Conservation (phyloP, 371 early-diverging fungal species). For the Encephalitozoon intestinalis region DNA sequence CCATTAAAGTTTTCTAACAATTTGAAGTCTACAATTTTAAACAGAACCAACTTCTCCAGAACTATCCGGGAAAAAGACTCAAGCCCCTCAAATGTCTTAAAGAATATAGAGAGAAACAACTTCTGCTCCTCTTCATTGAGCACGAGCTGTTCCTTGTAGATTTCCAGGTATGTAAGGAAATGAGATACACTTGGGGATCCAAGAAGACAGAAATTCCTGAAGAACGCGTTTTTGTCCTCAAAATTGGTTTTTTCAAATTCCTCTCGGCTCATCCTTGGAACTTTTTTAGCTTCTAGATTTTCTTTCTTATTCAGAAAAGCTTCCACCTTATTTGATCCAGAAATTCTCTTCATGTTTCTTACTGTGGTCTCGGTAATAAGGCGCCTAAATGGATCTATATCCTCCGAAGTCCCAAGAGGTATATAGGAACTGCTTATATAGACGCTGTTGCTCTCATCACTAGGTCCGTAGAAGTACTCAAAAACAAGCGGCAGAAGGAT, state of each 20-base stretch:
- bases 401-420: background rate
- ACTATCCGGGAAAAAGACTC: slow-evolving; percentile 27
- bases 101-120: slow-evolving; percentile 21
- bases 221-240: slow-evolving; percentile 10
- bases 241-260: background rate
- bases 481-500: background rate
- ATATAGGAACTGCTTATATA: background rate
- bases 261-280: background rate
- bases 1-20: background rate
- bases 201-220: slow-evolving; percentile 17
- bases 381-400: background rate
- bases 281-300: background rate
- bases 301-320: background rate
- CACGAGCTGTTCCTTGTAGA: slow-evolving; percentile 31
- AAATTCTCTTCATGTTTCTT: background rate
- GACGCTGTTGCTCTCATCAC: background rate
- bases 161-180: slow-evolving; percentile 44
- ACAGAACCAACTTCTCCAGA: slow-evolving; percentile 27
- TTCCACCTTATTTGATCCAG: background rate
- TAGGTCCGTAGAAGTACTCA: background rate
- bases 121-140: slow-evolving; percentile 28
- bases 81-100: slow-evolving; percentile 5
- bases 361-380: background rate
- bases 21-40: slow-evolving; percentile 7
- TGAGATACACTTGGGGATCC: slow-evolving; percentile 43